Evolutionary conservation across 2,329 filamentous ascomycete genomes (phyloP), one percentile per base, ranked within the genome.

Genomic region (Calonectria pteridis): DNA sequence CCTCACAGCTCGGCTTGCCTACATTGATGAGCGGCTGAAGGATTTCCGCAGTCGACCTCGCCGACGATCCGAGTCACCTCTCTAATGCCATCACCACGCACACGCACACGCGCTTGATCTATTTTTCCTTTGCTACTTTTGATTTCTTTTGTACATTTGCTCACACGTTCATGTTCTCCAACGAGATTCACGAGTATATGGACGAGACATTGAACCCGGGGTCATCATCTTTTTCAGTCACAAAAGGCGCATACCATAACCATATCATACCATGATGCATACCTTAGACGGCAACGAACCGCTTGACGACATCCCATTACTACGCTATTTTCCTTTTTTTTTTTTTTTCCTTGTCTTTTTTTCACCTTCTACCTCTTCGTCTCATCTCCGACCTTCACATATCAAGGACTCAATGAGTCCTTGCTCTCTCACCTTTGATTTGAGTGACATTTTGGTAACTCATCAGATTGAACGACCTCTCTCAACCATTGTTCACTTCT

Each of bases 21-120:
- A 92, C 74, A 87, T 92, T 59, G 90, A 92, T 78, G 87, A 90
- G 76, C 88, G 89, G 46, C 86, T 92, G 53, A 88, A 88, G 76
- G 88, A 90, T 73, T 84, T 91, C 72, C 87, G 89, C 73, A 87
- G 85, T 67, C 79, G 77, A 31, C 83, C 83, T 51, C 83, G 82
- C 11, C 84, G 85, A 71, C 86, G 86, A 65, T 89, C 89, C 10
- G 86, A 89, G 75, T 90, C 89, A 28, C 89, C 89, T 4, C 79
- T 86, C 51, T 89, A 83, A 86, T 59, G 55, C 55, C 33, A 62
- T 14, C 28, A 23, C 43, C n/a, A 46, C 43, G 13, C 43, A n/a
- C 43, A 53, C 49, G 71, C 66, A n/a, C 64, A 51, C 46, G 29
- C 46, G 26, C 31, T 40, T 43, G 14, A 29, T 16, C 33, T 63